Evolutionary conservation across 495 filamentous ascomycete genomes (phyloP), one percentile per base, ranked within the genome.

Genomic region (Immersiella caudata): DNA sequence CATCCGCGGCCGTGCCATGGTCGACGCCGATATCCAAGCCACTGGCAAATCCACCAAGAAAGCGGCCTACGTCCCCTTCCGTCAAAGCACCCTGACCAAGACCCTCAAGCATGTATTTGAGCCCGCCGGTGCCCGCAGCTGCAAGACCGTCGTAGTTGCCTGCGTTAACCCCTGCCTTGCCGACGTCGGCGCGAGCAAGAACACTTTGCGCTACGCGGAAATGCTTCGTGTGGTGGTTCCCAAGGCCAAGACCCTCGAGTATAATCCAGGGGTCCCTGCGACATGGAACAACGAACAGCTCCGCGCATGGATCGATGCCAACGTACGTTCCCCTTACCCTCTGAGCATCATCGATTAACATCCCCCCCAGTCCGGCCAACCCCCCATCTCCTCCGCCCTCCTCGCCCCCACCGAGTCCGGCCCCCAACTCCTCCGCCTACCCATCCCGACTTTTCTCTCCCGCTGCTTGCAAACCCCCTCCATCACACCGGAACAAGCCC

Each of bases 1-100:
- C 60, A 83, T 85, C 56, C 71, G 78, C 16, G 74, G 70, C 6
- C 67, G 70, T 0, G 70, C 72, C 6, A 35, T 70, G n/a, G 66
- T 64, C 56, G 72, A 74, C 33, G 67, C 67, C 36, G 70, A 68
- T 12, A 5, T 40, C 9, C 29, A 59, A 16, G 24, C 63, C 0
- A 57, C 57, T 20, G 26, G 26, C 14, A 22, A 21, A 27, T 25
- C 33, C 20, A 49, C 16, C 25, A 64, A 64, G 16, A 66, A 60
- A 22, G 9, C 49, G 14, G 66, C 64, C 0, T 70, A 72, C 52
- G 58, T 74, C 1, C 72, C 72, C 27, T 74, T 74, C 51, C 68
- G 72, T 0, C 70, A 70, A 52, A 70, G 70, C 68, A 67, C 70
- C 6, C 64, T 74, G 29, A 74, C 72, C 36, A 74, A 74, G 66